These are phyloP conservation scores for Ogataea parapolymorpha DNA, from an alignment of 805 yeast genomes.

Conservation along the genomic window DNA sequence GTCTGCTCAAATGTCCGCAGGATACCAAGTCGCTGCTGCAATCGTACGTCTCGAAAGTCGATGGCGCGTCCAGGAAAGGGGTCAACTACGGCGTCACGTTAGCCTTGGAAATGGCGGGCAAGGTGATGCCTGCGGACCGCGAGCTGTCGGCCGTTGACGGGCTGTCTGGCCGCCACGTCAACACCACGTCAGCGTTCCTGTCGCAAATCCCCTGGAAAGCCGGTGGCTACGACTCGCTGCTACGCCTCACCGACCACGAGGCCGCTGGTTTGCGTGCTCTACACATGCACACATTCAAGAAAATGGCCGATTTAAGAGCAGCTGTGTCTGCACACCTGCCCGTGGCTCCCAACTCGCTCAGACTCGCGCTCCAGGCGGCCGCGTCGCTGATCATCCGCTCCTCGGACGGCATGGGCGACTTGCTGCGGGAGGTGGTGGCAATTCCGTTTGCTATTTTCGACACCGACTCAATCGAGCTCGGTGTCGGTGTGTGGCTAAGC, in stretches of 20 bases:
- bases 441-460: conserved; percentile 72
- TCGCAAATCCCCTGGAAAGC: conserved; percentile 69
- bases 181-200: conserved; percentile 68
- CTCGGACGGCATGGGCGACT: conserved; percentile 41
- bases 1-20: conserved; percentile 56
- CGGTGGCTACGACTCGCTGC: conserved; percentile 34
- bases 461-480: conserved; percentile 54
- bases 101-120: conserved; percentile 86
- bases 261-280: conserved; percentile 25
- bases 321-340: conserved; percentile 7
- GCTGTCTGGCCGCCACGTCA: conserved; percentile 34
- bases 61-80: conserved; percentile 19
- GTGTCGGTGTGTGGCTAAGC: conserved; percentile 78
- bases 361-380: conserved; percentile 40
- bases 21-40: conserved; percentile 80
- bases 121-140: conserved; percentile 61
- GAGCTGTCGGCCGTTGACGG: conserved; percentile 51
- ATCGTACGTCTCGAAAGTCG: conserved; percentile 56
- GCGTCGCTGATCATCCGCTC: conserved; percentile 41
- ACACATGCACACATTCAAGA: conserved; percentile 8
- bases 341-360: conserved; percentile 33
- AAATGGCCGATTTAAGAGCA: conserved; percentile 7
- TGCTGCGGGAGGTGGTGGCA: conserved; percentile 50
- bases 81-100: conserved; percentile 82
- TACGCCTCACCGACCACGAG: conserved; percentile 27